Evolutionary conservation across 2,329 filamentous ascomycete species (phyloP).

Genomic region (Fusarium nurragi): DNA sequence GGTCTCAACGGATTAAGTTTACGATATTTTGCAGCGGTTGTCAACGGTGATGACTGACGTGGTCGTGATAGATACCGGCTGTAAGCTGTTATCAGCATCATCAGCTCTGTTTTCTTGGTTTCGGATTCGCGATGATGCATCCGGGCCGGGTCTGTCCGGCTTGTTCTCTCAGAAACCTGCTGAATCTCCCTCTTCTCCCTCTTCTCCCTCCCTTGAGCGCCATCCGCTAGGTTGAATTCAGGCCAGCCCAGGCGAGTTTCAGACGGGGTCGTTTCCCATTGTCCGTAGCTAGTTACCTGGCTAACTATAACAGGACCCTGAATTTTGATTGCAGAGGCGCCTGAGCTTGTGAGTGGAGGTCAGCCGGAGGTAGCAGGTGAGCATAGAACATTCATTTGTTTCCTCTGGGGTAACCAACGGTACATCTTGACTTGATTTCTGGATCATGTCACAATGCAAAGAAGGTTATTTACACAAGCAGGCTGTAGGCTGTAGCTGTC

Average conservation of each 20-base stretch:
- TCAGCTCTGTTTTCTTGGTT: not conserved
- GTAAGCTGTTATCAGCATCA: not conserved
- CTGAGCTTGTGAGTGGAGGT: not conserved
- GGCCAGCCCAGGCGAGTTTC: slow-evolving; percentile 29
- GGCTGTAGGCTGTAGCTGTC: slow-evolving; percentile 1
- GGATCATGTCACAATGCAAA: not conserved
- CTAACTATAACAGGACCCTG: slow-evolving; percentile 8
- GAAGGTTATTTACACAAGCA: not conserved
- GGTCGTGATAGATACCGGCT: slow-evolving; percentile 12
- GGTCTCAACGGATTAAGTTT: not conserved
- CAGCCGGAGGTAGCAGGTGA: not conserved
- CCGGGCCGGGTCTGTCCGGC: not conserved
- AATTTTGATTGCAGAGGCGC: slow-evolving; percentile 3
- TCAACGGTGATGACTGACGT: slow-evolving; percentile 35
- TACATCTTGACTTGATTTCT: slow-evolving; percentile 8
- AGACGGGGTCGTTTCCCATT: slow-evolving; percentile 10
- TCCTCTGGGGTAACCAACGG: not conserved
- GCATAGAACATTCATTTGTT: slow-evolving; percentile 3
- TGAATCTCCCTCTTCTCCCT: not conserved
- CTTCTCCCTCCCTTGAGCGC: slow-evolving; percentile 3
- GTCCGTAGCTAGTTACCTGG: not conserved
- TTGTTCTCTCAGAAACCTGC: not conserved
- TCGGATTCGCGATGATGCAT: not conserved
- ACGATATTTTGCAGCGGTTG: slow-evolving; percentile 20
- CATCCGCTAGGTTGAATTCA: not conserved